These are phyloP conservation scores for Aspergillus incahuasiensis DNA, from an alignment of 495 filamentous ascomycete species.

Conservation along the genomic window DNA sequence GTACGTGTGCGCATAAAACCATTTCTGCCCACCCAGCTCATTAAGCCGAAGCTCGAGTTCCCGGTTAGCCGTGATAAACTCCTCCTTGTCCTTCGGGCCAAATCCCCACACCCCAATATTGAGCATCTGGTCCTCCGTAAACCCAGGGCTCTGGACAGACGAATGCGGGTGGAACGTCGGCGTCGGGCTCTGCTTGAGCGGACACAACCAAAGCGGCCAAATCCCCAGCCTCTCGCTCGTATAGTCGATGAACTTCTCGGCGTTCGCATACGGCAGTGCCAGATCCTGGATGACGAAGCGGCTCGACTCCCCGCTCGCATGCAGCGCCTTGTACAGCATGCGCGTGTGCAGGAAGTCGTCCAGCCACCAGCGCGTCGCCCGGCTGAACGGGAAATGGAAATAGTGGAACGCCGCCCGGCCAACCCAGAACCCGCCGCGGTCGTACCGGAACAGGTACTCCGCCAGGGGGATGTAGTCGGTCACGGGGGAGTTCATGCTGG, in stretches of 20 bases:
- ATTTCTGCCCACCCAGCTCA: slow-evolving; percentile 61
- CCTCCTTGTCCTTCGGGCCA: slow-evolving; percentile 12
- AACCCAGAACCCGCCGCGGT: slow-evolving; percentile 59
- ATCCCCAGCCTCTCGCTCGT: slow-evolving; percentile 39
- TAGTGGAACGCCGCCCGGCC: slow-evolving; percentile 49
- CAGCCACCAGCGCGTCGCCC: slow-evolving; percentile 47
- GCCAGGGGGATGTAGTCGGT: slow-evolving; percentile 48
- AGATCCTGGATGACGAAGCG: slow-evolving; percentile 55
- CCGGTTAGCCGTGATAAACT: slow-evolving; percentile 55
- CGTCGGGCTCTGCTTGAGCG: slow-evolving; percentile 21
- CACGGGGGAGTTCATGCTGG: slow-evolving; percentile 2
- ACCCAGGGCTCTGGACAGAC: background rate
- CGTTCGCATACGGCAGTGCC: slow-evolving; percentile 45
- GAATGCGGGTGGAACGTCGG: slow-evolving; percentile 13
- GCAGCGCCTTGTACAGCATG: slow-evolving; percentile 53
- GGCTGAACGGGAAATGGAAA: slow-evolving; percentile 53
- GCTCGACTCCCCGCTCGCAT: slow-evolving; percentile 45
- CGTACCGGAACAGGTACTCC: slow-evolving; percentile 61
- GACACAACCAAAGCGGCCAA: slow-evolving; percentile 59
- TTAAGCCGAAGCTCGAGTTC: slow-evolving; percentile 59
- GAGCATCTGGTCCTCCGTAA: slow-evolving; percentile 31
- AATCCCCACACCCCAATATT: slow-evolving; percentile 56
- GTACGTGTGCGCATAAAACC: slow-evolving; percentile 55
- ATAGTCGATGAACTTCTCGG: slow-evolving; percentile 46
- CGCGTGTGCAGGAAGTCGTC: slow-evolving; percentile 51